A percentile compares a stretch with the other conserved stretches of the same genome.
Evolutionary conservation across 441 rosid species (phyloP).

Genomic region (Brassica balearica): DNA sequence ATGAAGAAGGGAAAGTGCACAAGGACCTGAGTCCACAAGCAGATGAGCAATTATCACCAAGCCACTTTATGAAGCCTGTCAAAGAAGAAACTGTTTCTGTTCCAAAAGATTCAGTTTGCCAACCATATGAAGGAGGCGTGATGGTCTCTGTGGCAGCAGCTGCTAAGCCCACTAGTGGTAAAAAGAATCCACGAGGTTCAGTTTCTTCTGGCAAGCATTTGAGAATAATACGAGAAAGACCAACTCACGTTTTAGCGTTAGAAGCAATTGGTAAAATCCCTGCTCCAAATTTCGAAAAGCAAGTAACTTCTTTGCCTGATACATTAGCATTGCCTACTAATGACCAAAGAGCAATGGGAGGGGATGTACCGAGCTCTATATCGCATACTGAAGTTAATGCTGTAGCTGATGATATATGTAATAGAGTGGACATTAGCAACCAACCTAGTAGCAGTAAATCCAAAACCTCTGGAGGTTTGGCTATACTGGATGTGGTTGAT

Average conservation of each 20-base stretch:
- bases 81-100: slow-evolving; percentile 41
- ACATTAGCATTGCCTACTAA: slow-evolving; percentile 47
- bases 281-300: slow-evolving; percentile 41
- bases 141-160: slow-evolving; percentile 37
- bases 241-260: slow-evolving; percentile 43
- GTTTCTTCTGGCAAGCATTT: slow-evolving; percentile 43
- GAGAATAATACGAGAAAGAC: slow-evolving; percentile 47
- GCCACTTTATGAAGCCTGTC: slow-evolving; percentile 30
- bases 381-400: slow-evolving; percentile 41
- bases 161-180: slow-evolving; percentile 39
- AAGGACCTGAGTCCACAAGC: too few relatives aligned
- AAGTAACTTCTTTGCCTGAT: slow-evolving; percentile 45
- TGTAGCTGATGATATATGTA: slow-evolving; percentile 46
- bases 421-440: slow-evolving; percentile 39
- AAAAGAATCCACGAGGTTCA: slow-evolving; percentile 40
- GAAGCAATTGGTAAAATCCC: slow-evolving; percentile 46
- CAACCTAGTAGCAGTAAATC: slow-evolving; percentile 48
- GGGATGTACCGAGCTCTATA: slow-evolving; percentile 44
- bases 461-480: slow-evolving; percentile 55
- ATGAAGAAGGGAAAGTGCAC: slow-evolving; percentile 48
- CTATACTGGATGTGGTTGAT: slow-evolving; percentile 49
- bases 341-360: slow-evolving; percentile 46
- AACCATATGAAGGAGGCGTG: slow-evolving; percentile 48
- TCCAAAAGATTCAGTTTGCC: slow-evolving; percentile 47
- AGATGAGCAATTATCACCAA: slow-evolving; percentile 5